Evolutionary conservation across 495 filamentous ascomycete genomes (phyloP), one percentile per base, ranked within the genome.

Genomic region (Pyrenula massariospora): DNA sequence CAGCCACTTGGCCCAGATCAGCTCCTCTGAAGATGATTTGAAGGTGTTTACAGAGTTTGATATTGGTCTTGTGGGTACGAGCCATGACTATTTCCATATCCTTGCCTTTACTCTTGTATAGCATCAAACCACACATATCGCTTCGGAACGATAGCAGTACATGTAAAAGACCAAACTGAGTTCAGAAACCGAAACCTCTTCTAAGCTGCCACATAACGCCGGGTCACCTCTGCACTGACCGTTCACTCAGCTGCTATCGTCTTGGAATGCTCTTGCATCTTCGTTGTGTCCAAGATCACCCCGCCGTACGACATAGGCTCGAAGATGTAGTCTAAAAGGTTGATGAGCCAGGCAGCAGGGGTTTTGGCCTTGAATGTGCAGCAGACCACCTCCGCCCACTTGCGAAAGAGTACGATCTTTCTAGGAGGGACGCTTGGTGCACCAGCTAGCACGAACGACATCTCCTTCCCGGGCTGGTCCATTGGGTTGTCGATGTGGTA

Each of bases 401-500:
- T 63, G 8, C 65, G 23, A 25, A 71, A 69, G 1, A 70, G 66
- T 11, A 75, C 63, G 10, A 70, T n/a, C 25, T 65, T 60, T 2
- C 2, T 10, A 2, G 22, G 21, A 0, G 65, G 60, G 24, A 76
- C 68, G 11, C 56, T 61, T 1, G 76, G 63, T 0, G 60, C 68
- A 1, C 65, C 62, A 0, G 71, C 66, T 20, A 80, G 52, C 3
- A 73, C 25, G 0, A 50, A 48, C 3, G 53, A 62, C 63, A 74
- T 68, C 3, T 75, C 66, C 2, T 55, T 42, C 75, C 75, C 78
- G 0, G 67, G 63, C 63, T 77, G 69, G 12, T 66, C 50, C 5
- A 69, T 58, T 0, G 75, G 77, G 56, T 78, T 78, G 8, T 80
- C 77, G 55, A 80, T 71, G 61, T 80, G 75, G 53, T 77, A 80